phyloP scores from a whole-genome alignment of 2,329 filamentous ascomycete species.

The Lecanicillium sp. region DNA sequence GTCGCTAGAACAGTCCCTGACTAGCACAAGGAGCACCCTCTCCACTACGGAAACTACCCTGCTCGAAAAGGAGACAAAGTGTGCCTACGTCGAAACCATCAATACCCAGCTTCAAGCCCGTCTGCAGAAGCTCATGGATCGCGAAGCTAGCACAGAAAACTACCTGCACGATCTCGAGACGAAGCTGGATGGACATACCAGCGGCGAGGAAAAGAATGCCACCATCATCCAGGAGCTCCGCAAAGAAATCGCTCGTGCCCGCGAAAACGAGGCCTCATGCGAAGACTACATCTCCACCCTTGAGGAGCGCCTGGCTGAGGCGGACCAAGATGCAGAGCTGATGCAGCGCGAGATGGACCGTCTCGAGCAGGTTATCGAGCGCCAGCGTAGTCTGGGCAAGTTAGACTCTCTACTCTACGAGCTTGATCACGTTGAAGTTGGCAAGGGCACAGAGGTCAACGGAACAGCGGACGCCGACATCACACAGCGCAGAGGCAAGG shows the following conservation, averaged over 20 bases:
- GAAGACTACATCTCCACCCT: slow-evolving; percentile 97
- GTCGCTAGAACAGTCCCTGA: slow-evolving; percentile 81
- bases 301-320: slow-evolving; percentile 89
- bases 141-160: slow-evolving; percentile 83
- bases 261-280: slow-evolving; percentile 82
- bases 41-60: slow-evolving; percentile 79
- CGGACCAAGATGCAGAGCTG: slow-evolving; percentile 89
- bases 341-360: slow-evolving; percentile 97
- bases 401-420: slow-evolving; percentile 89
- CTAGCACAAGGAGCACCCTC: slow-evolving; percentile 76
- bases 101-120: slow-evolving; percentile 83
- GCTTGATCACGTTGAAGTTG: slow-evolving; percentile 68
- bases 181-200: slow-evolving; percentile 83
- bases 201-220: slow-evolving; percentile 87
- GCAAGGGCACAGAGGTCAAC: slow-evolving; percentile 29
- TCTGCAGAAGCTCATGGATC: slow-evolving; percentile 86
- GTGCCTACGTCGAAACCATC: slow-evolving; percentile 86
- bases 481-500: slow-evolving; percentile 32
- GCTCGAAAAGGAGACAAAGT: slow-evolving; percentile 88
- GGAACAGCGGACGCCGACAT: slow-evolving; percentile 30
- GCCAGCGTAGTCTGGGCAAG: slow-evolving; percentile 90
- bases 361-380: slow-evolving; percentile 88
- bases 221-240: slow-evolving; percentile 79
- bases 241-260: slow-evolving; percentile 80
- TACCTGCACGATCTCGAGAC: slow-evolving; percentile 89